These are phyloP conservation scores for Solanum bulbocastanum DNA, from an alignment of 257 asterid genomes.

Conservation along the genomic window DNA sequence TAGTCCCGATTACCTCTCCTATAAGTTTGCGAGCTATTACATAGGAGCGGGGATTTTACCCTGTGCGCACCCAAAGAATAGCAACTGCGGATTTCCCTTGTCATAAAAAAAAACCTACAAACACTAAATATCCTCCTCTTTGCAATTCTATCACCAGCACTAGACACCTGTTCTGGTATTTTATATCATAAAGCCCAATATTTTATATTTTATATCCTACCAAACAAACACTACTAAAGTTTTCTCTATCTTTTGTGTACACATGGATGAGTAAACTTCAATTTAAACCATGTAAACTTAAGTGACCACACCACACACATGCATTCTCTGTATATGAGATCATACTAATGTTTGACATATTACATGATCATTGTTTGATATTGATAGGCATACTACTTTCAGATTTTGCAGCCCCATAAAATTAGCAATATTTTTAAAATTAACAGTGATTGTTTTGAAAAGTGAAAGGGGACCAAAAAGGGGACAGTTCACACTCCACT, in stretches of 20 bases:
- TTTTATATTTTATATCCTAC: background rate
- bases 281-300: background rate
- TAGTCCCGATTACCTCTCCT: too few species aligned
- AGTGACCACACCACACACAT: background rate
- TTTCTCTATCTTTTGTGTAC: background rate
- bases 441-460: background rate
- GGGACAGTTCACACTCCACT: background rate
- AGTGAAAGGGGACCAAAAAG: background rate
- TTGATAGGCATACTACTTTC: background rate
- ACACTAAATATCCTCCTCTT: background rate
- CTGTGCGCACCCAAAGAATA: too few species aligned
- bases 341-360: background rate
- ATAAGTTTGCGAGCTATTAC: too few species aligned
- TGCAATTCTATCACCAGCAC: background rate
- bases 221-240: background rate
- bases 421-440: background rate
- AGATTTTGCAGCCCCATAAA: background rate
- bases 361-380: background rate
- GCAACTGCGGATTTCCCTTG: too few species aligned
- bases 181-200: background rate
- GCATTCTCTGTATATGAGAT: background rate
- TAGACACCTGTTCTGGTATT: background rate
- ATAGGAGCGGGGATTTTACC: too few species aligned
- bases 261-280: background rate
- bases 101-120: background rate